Base-by-base conservation (phyloP, 257 asterid genomes). In the Euphrasia confusa region DNA sequence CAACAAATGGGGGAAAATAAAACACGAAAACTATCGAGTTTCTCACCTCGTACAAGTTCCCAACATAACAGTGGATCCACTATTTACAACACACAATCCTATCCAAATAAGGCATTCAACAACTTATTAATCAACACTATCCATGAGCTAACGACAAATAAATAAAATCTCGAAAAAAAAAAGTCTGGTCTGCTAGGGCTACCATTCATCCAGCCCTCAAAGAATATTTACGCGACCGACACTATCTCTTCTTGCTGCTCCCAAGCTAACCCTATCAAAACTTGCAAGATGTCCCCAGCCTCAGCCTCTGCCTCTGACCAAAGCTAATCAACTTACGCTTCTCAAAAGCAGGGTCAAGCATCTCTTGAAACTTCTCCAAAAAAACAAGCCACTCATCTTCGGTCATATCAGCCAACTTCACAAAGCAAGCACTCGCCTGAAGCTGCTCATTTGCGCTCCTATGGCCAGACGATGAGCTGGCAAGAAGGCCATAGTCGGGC, bases 251-350 rank as follows among this genome's bases (percentile, higher is more conserved):
- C 13, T 78, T 40, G 65, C 75, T 45, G 68, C 63, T 45, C 74
- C 66, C 37, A 75, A 63, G 65, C 79, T 78, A 81, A 39, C 17
- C 9, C 15, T 12, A 73, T 92, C 99, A 92, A 89, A 92, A 92
- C 96, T 85, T 87, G 90, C 99, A 92, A 68, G 99, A 92, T 69
- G 97, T 89, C 54, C 99, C 99, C 0, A 92, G 97, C 94, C 99
- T 92, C 78, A 79, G 99, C 61, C 81, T 73, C 86, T 81, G 97
- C 84, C 67, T 80, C 81, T 84, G 95, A 13, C 93, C 85, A 32
- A 73, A 48, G 0, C 81, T 70, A 17, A 65, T 70, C 0, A 84
- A 69, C 70, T 74, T 86, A 27, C 95, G 78, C 72, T 73, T 77
- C 44, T 70, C 87, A 45, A 89, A 86, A 14, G 95, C 95, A 1